Base-by-base conservation (phyloP, 345 rosid species). In the Erodium maritimum region DNA sequence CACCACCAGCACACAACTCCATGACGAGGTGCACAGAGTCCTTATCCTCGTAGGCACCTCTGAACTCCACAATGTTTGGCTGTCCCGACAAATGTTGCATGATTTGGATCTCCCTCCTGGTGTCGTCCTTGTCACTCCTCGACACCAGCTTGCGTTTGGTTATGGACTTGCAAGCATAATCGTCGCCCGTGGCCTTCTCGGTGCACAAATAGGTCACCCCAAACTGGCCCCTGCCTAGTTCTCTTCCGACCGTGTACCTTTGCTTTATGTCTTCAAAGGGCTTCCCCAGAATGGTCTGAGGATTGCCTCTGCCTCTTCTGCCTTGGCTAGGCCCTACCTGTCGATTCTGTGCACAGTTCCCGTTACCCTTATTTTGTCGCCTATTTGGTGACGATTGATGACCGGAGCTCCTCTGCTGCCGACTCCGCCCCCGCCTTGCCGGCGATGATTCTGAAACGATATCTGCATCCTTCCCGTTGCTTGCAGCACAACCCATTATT, bases 1-100 rank as follows among this genome's bases (percentile, higher is more conserved):
- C 96, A 14, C 96, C 91, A 3, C 96, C 96, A 59, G 88, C 86
- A 19, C 96, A 88, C 62, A 88, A 81, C 73, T 86, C 96, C 96
- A 88, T 88, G 50, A 86, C 89, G 20, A 89, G 76, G 74, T 89
- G 96, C 57, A 86, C 87, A 53, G 84, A 79, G 64, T 80, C 80
- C 69, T 77, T 76, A 53, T 89, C 96, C 73, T 86, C 95, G 67
- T 68, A 82, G 61, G 87, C 84, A 66, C 89, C 95, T 68, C 72
- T 77, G 57, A 86, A 80, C 61, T 86, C 91, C 55, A 89, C 95
- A 65, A 84, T 82, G 50, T 84, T 86, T n/a, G 82, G 89, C 69
- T 89, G 95, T 42, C 95, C 96, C 57, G 89, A 82, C 70, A 89
- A 66, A 50, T 89, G 82, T 65, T 86, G 95, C 95, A 89, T 79